phyloP scores from a whole-genome alignment of 441 rosid species.

The Rhodomyrtus psidioides region DNA sequence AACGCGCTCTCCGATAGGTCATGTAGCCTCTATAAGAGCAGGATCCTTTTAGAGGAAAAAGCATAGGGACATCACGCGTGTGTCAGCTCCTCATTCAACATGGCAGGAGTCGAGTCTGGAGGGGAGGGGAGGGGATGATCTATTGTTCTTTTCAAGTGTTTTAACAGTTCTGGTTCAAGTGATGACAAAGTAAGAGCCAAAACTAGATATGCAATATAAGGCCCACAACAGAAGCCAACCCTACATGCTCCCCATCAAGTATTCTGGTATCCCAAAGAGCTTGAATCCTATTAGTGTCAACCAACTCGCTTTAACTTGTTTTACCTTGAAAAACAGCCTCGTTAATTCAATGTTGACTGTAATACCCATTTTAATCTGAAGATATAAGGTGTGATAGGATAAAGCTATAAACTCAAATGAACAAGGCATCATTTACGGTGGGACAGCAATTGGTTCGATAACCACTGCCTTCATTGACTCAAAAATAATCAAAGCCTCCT shows the following conservation, averaged over 20 bases:
- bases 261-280: background rate
- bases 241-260: background rate
- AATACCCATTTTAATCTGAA: background rate
- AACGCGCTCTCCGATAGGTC: background rate
- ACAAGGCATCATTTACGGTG: background rate
- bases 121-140: background rate
- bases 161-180: background rate
- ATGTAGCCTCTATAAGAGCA: background rate
- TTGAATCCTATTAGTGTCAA: background rate
- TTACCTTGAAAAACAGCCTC: background rate
- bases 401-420: background rate
- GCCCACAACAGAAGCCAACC: background rate
- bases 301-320: background rate
- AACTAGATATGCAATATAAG: background rate
- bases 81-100: background rate
- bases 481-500: conserved; percentile 8
- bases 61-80: background rate
- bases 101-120: background rate
- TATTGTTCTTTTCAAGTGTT: background rate
- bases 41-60: background rate
- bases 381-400: background rate
- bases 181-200: background rate
- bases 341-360: background rate
- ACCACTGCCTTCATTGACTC: conserved; percentile 3
- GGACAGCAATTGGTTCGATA: conserved; percentile 4